A percentile compares a stretch with the other conserved stretches of the same genome.
These are phyloP conservation scores for Iris macrosiphon DNA, from an alignment of 106 monocot species.

Conservation along the genomic window DNA sequence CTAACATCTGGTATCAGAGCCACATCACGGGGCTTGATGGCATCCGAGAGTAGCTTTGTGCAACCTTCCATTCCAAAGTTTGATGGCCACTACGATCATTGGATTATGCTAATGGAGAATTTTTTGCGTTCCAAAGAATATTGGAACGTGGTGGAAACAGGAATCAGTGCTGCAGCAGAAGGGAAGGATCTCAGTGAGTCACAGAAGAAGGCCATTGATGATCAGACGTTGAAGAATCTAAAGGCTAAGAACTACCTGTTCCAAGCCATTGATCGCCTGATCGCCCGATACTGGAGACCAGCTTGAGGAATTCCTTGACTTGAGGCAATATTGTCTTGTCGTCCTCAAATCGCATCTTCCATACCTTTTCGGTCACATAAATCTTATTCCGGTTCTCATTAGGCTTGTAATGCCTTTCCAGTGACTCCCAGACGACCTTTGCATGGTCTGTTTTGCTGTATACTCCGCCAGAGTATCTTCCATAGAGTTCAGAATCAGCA, in stretches of 20 bases:
- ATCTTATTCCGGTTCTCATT: too few relatives aligned
- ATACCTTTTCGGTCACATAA: too few relatives aligned
- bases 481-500: too few relatives aligned
- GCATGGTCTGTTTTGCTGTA: too few relatives aligned
- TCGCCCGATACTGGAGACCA: background rate
- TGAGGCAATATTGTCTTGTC: too few relatives aligned
- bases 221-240: background rate
- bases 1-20: background rate
- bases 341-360: too few relatives aligned
- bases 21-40: background rate
- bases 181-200: background rate
- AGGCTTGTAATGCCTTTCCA: too few relatives aligned
- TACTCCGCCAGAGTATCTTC: too few relatives aligned
- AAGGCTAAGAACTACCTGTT: constrained; percentile 7
- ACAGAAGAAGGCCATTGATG: background rate
- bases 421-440: too few relatives aligned
- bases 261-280: constrained; percentile 3
- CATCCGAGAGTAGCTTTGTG: background rate
- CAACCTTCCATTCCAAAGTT: background rate
- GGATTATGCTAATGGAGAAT: background rate
- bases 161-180: background rate
- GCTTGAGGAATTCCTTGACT: background rate
- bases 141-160: background rate
- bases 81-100: constrained; percentile 1
- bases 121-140: constrained; percentile 5